Base-by-base conservation (phyloP, 495 filamentous ascomycete species). In the Aspergillus homomorphus region DNA sequence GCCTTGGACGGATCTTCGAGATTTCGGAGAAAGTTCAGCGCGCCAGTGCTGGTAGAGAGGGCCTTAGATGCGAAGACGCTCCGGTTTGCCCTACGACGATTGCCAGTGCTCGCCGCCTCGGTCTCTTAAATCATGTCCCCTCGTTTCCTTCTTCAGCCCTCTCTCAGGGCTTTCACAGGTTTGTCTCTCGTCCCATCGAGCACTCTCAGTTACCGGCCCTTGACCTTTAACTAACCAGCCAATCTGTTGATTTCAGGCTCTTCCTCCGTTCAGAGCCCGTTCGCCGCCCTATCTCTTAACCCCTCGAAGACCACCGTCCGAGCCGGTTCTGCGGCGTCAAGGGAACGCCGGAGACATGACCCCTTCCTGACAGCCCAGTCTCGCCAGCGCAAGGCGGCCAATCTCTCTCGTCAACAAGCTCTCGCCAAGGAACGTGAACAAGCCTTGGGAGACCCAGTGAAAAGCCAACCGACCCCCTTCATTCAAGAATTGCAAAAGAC, bases 401-500 rank as follows among this genome's bases (percentile, higher is more conserved):
- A 96, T 69, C 64, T 93, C 45, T 81, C 83, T 62, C 85, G 89
- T 16, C 90, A 86, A 62, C 78, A 81, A 57, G 83, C 80, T 45
- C 82, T 97, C 55, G 69, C 83, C 33, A 67, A 80, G 51, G 73
- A 86, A 62, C 84, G 89, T 55, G 75, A 83, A 28, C 79, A 72
- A 22, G 78, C 77, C 26, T 64, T 85, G 51, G 91, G 91, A 24
- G 84, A 95, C 72, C 90, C 92, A 0, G 81, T 98, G 63, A 80
- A 84, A 54, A 92, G 91, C 63, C 73, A 85, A 42, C 67, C 80
- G 7, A 97, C 95, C 14, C 81, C 90, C 38, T 98, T 96, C 71
- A 73, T 96, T 67, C 80, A 89, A 74, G 88, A 89, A 45, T 85
- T 98, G 69, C 87, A 90, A 67, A 81, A 81, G 0, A 62, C 63